These are phyloP conservation scores for Pestalotiopsis sp. DNA, from an alignment of 2,329 filamentous ascomycete species.

Conservation along the genomic window DNA sequence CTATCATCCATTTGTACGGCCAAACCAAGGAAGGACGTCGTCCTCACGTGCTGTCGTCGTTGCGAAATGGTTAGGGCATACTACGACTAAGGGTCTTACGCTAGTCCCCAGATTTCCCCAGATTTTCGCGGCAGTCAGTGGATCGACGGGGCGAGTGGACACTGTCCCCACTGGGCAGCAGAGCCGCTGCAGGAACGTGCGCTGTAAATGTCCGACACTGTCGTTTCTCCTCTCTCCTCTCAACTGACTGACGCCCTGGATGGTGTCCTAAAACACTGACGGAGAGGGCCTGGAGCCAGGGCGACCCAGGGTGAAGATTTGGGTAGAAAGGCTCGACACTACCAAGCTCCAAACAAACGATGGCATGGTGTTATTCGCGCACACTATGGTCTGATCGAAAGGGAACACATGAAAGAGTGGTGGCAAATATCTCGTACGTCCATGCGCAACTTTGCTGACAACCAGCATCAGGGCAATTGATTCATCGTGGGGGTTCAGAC, in stretches of 20 bases:
- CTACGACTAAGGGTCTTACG: constrained; percentile 3
- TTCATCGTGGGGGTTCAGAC: not conserved
- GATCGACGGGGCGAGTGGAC: constrained; percentile 8
- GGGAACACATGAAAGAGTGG: not conserved
- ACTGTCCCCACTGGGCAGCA: constrained; percentile 12
- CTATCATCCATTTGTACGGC: not conserved
- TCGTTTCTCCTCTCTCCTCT: not conserved
- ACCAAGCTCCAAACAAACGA: too few relatives aligned
- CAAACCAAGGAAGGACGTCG: not conserved
- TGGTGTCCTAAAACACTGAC: too few relatives aligned
- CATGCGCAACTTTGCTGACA: not conserved
- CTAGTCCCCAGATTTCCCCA: constrained; percentile 14
- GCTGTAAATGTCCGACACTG: constrained; percentile 2
- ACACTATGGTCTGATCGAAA: not conserved
- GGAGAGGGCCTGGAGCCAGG: too few relatives aligned
- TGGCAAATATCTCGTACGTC: not conserved
- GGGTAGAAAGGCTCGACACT: too few relatives aligned
- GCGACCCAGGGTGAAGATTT: too few relatives aligned
- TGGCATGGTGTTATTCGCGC: not conserved
- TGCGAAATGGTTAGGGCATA: not conserved
- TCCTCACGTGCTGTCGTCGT: constrained; percentile 11
- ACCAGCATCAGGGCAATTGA: not conserved
- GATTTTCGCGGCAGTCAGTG: constrained; percentile 11
- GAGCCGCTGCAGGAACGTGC: constrained; percentile 4
- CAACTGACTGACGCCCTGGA: too few relatives aligned